phyloP scores from a whole-genome alignment of 2,329 filamentous ascomycete genomes.

The Ciborinia camelliae region DNA sequence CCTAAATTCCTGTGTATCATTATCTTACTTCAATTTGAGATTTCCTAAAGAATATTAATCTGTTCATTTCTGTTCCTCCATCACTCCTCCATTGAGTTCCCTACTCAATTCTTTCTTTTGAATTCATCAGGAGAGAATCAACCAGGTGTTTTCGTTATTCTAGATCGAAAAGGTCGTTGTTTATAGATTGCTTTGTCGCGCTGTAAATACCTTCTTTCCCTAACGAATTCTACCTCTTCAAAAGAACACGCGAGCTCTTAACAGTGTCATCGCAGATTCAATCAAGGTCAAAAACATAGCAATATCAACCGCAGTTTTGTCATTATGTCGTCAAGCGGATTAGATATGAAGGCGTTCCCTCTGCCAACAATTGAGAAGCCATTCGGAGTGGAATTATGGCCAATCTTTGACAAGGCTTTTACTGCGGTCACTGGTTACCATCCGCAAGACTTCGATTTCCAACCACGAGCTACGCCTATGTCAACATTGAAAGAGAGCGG shows the following conservation, averaged over 20 bases:
- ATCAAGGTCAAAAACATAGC: not conserved
- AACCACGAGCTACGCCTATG: conserved; percentile 77
- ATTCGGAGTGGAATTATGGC: conserved; percentile 90
- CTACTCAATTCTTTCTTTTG: not conserved
- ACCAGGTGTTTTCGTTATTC: conserved; percentile 10
- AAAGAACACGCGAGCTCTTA: conserved; percentile 12
- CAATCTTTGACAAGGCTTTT: conserved; percentile 87
- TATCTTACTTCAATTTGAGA: not conserved
- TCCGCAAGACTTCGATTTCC: conserved; percentile 81
- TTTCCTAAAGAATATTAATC: conserved; percentile 12
- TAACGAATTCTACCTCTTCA: conserved; percentile 18
- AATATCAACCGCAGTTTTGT: conserved; percentile 9
- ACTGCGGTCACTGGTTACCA: conserved; percentile 75
- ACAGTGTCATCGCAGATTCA: conserved; percentile 1
- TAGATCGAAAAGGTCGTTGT: not conserved
- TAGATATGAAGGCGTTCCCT: conserved; percentile 43
- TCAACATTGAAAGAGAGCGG: conserved; percentile 83
- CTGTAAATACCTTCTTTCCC: conserved; percentile 18
- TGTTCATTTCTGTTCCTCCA: not conserved
- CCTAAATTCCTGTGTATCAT: not conserved
- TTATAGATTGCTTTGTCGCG: conserved; percentile 13
- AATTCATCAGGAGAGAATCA: not conserved
- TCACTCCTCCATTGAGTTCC: conserved; percentile 12
- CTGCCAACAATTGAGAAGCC: conserved; percentile 83
- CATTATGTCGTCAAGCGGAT: conserved; percentile 18